Base-by-base conservation (phyloP, 805 yeast species). In the Schizosaccharomyces octosporus region DNA sequence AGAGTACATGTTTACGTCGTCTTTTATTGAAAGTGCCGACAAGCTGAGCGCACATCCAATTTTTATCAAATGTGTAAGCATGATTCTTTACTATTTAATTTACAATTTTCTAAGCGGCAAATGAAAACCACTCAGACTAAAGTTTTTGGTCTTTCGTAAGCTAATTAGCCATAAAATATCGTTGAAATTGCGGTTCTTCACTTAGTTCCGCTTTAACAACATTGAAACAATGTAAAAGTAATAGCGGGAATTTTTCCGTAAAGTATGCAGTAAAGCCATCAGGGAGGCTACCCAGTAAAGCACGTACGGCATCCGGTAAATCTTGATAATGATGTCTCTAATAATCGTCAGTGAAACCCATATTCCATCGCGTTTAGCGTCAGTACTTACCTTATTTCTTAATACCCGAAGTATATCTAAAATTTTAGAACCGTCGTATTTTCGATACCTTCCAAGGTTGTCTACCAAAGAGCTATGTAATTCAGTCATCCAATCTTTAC, bases 271-370 rank as follows among this genome's bases (percentile, higher is more conserved):
- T 85, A 69, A 86, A 93, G 0, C 95, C 96, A 60, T 81, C 80
- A 0, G 97, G 96, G 32, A 87, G 72, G 0, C 90, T 84, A 21
- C 87, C 83, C 80, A 93, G 84, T 60, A 79, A 76, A 17, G 68
- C 69, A 61, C 80, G 81, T 63, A 93, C 75, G 15, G 74, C 78
- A 9, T 72, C 76, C 0, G 96, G 95, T 68, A 89, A 73, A 70
- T 93, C 98, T 72, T 87, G 87, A 70, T 79, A 90, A 70, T 93
- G 99, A 70, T 93, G 97, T 68, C 87, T 84, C 57, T 51, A 29
- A 5, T 7, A 6, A 45, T 36, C n/a, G 11, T 21, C 27, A 45
- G 51, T 71, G 39, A 17, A 19, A 15, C 15, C 21, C 21, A 21
- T 29, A 31, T 43, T 11, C 17, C 13, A 13, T 15, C 55, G 21